These are phyloP conservation scores for Echites panduratus DNA, from an alignment of 257 asterid species.

Conservation along the genomic window DNA sequence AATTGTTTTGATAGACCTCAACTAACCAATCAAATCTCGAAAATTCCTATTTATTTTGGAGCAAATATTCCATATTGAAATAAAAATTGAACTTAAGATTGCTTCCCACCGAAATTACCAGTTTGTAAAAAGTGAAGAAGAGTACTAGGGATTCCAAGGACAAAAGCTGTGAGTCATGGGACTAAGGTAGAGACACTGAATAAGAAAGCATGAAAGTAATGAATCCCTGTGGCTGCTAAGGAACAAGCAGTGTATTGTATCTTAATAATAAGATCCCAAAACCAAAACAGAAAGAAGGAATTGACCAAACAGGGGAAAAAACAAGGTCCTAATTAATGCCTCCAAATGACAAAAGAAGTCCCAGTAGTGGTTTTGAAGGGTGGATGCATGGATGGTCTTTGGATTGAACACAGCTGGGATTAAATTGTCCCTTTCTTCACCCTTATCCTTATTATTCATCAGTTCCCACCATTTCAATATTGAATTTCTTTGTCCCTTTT, in stretches of 20 bases:
- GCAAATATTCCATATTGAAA: too few species aligned
- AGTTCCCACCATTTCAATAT: not conserved
- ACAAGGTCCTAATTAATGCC: slow-evolving; percentile 19
- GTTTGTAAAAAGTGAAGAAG: too few species aligned
- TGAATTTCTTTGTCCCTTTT: slow-evolving; percentile 2
- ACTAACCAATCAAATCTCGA: too few species aligned
- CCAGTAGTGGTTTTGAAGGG: slow-evolving; percentile 19
- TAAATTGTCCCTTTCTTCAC: slow-evolving; percentile 45
- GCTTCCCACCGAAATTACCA: too few species aligned
- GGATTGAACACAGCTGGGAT: slow-evolving; percentile 45
- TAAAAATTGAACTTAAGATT: too few species aligned
- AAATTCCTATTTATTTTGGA: too few species aligned
- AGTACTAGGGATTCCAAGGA: not conserved
- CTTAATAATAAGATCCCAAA: not conserved
- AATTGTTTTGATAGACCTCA: too few species aligned
- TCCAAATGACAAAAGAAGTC: slow-evolving; percentile 48
- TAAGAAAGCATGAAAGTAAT: slow-evolving; percentile 8
- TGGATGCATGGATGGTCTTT: not conserved
- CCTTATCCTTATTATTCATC: not conserved
- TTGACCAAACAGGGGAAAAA: slow-evolving; percentile 26
- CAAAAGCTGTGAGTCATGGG: not conserved
- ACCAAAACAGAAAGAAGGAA: slow-evolving; percentile 32
- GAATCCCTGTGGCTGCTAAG: slow-evolving; percentile 15
- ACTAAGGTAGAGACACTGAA: slow-evolving; percentile 4
- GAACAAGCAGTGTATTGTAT: not conserved